These are phyloP conservation scores for Malania oleifera DNA, from an alignment of 164 flowering plant genomes.

Conservation along the genomic window DNA sequence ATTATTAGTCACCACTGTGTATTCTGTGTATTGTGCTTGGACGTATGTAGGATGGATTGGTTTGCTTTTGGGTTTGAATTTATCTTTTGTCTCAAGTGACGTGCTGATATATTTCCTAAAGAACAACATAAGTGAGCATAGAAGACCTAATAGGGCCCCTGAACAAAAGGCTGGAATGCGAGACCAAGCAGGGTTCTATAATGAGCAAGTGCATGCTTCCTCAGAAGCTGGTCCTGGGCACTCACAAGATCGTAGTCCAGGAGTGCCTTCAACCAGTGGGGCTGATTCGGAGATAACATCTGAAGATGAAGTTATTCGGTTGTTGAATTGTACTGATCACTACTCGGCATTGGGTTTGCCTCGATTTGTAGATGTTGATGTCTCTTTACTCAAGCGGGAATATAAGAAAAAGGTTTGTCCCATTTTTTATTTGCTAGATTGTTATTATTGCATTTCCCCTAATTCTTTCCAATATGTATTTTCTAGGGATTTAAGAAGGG, in stretches of 20 bases:
- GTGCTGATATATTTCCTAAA: slow-evolving; percentile 62
- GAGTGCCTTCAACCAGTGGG: slow-evolving; percentile 86
- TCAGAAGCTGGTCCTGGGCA: slow-evolving; percentile 40
- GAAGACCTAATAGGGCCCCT: slow-evolving; percentile 28
- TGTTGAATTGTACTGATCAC: slow-evolving; percentile 81
- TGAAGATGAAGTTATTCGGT: slow-evolving; percentile 86
- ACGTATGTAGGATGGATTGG: slow-evolving; percentile 83
- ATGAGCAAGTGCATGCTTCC: slow-evolving; percentile 34
- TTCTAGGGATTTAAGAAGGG: neutral
- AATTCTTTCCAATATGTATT: neutral
- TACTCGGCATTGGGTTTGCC: slow-evolving; percentile 81
- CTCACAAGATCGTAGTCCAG: slow-evolving; percentile 57
- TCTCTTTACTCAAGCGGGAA: slow-evolving; percentile 70
- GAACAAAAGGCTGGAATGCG: slow-evolving; percentile 45
- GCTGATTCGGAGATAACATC: slow-evolving; percentile 70
- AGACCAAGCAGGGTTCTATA: slow-evolving; percentile 34
- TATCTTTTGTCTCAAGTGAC: slow-evolving; percentile 90
- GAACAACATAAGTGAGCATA: slow-evolving; percentile 48
- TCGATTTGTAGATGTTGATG: slow-evolving; percentile 65
- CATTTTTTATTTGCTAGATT: neutral
- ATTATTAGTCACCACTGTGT: slow-evolving; percentile 54
- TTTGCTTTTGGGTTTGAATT: slow-evolving; percentile 61
- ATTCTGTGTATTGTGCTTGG: slow-evolving; percentile 78
- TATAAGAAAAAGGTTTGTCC: slow-evolving; percentile 74
- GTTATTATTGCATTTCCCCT: neutral